Conservation (phyloP, 805 yeast genomes). For the Lachancea cidri region DNA sequence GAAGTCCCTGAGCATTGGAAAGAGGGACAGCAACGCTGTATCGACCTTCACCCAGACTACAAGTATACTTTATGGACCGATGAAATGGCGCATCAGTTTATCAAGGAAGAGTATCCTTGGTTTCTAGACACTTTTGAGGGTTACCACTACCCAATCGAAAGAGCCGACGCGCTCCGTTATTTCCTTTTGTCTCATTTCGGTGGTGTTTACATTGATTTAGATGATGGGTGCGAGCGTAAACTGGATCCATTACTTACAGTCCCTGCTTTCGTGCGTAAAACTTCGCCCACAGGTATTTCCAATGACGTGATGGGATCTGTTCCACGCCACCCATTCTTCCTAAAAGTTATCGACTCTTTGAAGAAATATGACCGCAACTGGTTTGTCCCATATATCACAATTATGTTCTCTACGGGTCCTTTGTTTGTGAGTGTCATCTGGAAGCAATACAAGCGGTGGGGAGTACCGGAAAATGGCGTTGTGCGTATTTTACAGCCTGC, state of each 20-base stretch:
- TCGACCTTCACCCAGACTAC: constrained; percentile 79
- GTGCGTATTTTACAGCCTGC: constrained; percentile 67
- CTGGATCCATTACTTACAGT: constrained; percentile 76
- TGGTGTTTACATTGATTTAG: constrained; percentile 86
- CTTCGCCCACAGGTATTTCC: constrained; percentile 85
- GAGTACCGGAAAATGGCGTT: constrained; percentile 57
- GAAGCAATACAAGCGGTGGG: constrained; percentile 83
- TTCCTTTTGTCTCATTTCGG: constrained; percentile 80
- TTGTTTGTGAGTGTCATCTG: constrained; percentile 78
- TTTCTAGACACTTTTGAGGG: constrained; percentile 71
- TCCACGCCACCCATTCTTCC: constrained; percentile 81
- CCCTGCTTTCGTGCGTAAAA: constrained; percentile 83
- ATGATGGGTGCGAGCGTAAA: constrained; percentile 76
- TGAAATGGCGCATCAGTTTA: constrained; percentile 71
- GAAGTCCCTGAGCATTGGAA: constrained; percentile 80
- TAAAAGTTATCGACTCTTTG: constrained; percentile 60
- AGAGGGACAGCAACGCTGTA: constrained; percentile 69
- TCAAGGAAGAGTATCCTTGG: constrained; percentile 79
- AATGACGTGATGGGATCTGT: constrained; percentile 91
- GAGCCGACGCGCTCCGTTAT: constrained; percentile 90
- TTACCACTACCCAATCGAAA: constrained; percentile 74
- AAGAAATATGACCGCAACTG: constrained; percentile 64
- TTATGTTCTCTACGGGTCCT: constrained; percentile 93
- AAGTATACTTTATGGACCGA: constrained; percentile 91
- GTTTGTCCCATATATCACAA: constrained; percentile 82